Conservation (phyloP, 148 eudicot species). For the Rhododendron molle region DNA sequence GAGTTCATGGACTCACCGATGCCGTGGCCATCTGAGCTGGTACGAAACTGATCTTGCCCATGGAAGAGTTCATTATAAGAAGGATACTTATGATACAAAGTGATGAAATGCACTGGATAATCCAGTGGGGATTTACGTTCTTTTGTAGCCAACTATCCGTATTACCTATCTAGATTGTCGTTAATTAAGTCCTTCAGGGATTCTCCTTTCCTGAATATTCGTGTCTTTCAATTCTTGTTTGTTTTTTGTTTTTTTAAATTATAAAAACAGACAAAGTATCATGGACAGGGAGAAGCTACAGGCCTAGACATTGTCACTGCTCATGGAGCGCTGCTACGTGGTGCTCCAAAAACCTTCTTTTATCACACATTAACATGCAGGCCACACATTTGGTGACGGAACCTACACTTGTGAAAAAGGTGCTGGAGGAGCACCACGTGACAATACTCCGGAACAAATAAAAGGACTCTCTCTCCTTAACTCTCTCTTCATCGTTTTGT, state of each 20-base stretch:
- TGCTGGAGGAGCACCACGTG: too few relatives aligned
- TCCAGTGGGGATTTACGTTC: background rate
- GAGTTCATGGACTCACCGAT: background rate
- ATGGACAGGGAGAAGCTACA: too few relatives aligned
- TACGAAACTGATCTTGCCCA: background rate
- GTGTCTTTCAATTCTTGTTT: too few relatives aligned
- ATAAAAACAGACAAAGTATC: too few relatives aligned
- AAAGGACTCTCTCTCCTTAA: too few relatives aligned
- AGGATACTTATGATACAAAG: background rate
- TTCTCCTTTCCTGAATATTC: background rate
- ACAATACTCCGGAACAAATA: too few relatives aligned
- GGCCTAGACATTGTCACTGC: background rate
- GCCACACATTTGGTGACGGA: too few relatives aligned
- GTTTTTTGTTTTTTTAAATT: too few relatives aligned
- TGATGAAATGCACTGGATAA: background rate
- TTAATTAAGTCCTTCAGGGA: background rate
- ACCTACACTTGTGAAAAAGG: too few relatives aligned
- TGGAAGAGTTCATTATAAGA: background rate
- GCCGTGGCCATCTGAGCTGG: background rate
- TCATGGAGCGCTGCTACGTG: accelerated
- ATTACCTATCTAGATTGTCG: background rate
- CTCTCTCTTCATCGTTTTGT: too few relatives aligned
- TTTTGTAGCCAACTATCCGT: background rate
- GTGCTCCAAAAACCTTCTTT: too few relatives aligned
- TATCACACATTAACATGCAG: too few relatives aligned